A percentile compares a stretch with the other conserved stretches of the same genome.
phyloP scores from a whole-genome alignment of 2,329 filamentous ascomycete genomes.

The Monosporascus sp. region DNA sequence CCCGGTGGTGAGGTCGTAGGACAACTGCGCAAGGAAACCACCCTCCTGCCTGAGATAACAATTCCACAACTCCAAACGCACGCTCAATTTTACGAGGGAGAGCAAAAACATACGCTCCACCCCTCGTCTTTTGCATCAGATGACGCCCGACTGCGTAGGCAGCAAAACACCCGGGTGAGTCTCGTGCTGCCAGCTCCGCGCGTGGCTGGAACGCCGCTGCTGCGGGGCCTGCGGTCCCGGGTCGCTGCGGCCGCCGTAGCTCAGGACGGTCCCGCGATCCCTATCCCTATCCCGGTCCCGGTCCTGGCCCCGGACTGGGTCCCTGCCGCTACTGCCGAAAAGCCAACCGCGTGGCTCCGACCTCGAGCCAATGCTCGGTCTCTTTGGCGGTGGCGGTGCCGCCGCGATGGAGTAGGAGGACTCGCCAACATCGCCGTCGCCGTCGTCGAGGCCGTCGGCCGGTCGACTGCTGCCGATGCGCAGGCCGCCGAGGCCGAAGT shows the following conservation, averaged over 20 bases:
- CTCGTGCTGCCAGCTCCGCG: not conserved
- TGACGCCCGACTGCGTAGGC: not conserved
- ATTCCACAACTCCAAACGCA: not conserved
- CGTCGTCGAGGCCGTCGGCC: not conserved
- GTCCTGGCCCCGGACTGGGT: too few relatives aligned
- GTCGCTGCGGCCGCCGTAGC: not conserved
- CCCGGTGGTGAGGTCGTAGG: too few relatives aligned
- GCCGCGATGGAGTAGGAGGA: too few relatives aligned
- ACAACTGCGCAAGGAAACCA: too few relatives aligned
- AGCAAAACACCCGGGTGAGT: not conserved
- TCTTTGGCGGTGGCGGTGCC: not conserved
- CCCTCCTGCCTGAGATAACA: not conserved
- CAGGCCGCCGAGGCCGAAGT: conserved; percentile 25
- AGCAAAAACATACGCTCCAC: too few relatives aligned
- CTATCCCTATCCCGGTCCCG: too few relatives aligned
- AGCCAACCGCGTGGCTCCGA: not conserved
- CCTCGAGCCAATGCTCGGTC: not conserved
- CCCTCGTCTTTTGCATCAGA: not conserved
- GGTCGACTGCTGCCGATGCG: conserved; percentile 23
- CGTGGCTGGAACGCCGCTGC: not conserved
- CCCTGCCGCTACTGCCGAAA: not conserved
- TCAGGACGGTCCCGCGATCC: not conserved
- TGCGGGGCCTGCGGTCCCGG: not conserved
- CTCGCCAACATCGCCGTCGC: too few relatives aligned
- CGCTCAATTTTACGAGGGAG: too few relatives aligned